Percentiles rank a stretch among this genome's conserved stretches.
phyloP scores from a whole-genome alignment of 441 rosid species.

The Kokia cookei region DNA sequence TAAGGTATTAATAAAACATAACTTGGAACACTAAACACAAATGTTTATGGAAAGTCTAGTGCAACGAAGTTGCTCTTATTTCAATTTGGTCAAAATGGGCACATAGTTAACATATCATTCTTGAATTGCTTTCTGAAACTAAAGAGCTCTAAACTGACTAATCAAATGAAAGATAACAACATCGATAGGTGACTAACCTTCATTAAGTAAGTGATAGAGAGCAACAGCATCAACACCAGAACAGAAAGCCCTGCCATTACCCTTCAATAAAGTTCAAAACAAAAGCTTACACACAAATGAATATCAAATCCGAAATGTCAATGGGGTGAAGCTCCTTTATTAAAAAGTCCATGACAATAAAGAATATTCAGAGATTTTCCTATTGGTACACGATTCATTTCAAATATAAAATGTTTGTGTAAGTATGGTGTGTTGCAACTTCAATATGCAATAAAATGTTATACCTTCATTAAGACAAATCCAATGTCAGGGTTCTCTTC shows the following conservation, averaged over 20 bases:
- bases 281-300: conserved; percentile 20
- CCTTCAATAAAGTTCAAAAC: conserved; percentile 47
- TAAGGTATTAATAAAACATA: conserved; percentile 2
- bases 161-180: background rate
- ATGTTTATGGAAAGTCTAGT: background rate
- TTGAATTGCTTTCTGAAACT: background rate
- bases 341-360: background rate
- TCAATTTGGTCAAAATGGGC: background rate
- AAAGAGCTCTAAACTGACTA: background rate
- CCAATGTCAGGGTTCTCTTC: conserved; percentile 90
- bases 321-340: background rate
- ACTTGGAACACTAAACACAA: background rate
- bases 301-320: conserved; percentile 6
- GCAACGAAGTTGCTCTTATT: background rate
- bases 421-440: background rate
- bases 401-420: background rate
- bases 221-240: conserved; percentile 74
- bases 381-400: background rate
- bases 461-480: conserved; percentile 85
- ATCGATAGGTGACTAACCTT: conserved; percentile 37
- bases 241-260: conserved; percentile 81
- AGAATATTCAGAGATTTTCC: background rate
- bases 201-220: conserved; percentile 48
- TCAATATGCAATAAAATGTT: background rate
- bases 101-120: background rate